Evolutionary conservation across 306 rosid species (phyloP), one percentile per base, ranked within the genome.

Genomic region (Malus orientalis): DNA sequence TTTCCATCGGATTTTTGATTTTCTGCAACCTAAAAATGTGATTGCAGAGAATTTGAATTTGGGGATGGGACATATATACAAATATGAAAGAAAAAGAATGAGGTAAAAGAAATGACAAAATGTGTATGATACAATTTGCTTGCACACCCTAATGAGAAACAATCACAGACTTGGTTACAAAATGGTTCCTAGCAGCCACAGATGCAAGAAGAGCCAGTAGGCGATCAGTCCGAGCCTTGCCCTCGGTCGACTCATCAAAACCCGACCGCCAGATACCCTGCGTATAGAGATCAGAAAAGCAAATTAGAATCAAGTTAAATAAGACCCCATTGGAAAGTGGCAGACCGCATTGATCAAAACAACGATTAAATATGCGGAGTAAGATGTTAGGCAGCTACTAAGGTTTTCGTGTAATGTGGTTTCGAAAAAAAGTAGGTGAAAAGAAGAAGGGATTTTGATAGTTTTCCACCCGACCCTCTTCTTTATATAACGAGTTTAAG

Each of bases 231-330:
- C 97, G 53, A 96, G 89, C 86, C 99, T 89, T 62, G 98, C 96
- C 77, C 93, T 80, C 51, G 98, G 99, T 74, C 90, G 97, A 82
- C 84, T 89, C 99, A 91, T 96, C 62, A 96, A 85, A 84, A 87
- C 82, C 65, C 99, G 82, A 69, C 99, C 91, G 33, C 99, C 91
- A 19, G 98, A 91, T 64, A 88, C 96, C 98, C 98, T 96, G 97
- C 86, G 86, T 42, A 78, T 27, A 74, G 66, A 82, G 75, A 79
- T 40, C 29, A 47, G 49, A 74, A 49, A 16, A 40, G 53, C 27
- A 42, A 27, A 18, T 74, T 45, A 62, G 61, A 54, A 20, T 42
- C 27, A 62, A 20, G 75, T 7, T 23, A 33, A 45, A 8, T 20
- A 54, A 32, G 64, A 30, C 11, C 47, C 25, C 65, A 55, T 33